Base-by-base conservation (phyloP, 225 moss, liverwort and hornwort species). In the Pleurozium schreberi region DNA sequence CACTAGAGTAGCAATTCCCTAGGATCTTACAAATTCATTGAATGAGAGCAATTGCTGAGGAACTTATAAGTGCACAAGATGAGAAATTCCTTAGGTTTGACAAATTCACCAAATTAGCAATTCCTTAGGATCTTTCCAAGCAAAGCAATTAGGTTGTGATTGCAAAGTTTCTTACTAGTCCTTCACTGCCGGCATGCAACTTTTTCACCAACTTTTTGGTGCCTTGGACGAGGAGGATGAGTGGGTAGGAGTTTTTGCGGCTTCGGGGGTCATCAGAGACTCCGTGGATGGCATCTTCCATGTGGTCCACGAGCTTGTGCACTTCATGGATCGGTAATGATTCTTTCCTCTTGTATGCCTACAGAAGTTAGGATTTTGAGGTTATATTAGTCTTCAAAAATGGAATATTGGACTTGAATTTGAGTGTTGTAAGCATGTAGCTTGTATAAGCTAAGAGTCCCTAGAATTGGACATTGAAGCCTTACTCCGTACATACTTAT, bases 201-300 rank as follows among this genome's bases (percentile, higher is more conserved):
- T 96, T 95, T 82, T 96, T 91, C 3, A 97, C 91, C 33, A 97
- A 91, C 49, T 85, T 93, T 79, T 95, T 94, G 9, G 94, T 93
- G 43, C 94, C 94, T 57, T 95, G 92, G 13, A 95, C 30, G 0
- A 96, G 81, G 50, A 95, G 92, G 33, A 95, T 88, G 34, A 96
- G 84, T 5, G 87, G 91, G 45, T 88, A 89, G 15, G 95, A 96
- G 33, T 95, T 93, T 74, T 90, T 92, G 43, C 85, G 36, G 33
- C 89, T 81, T 78, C 5, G 73, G 43, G 73, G 42, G 69, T 90
- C 23, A 0, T 88, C 26, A 0, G 88, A 92, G 49, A 93, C 63
- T 81, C 78, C 62, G 65, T 50, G 19, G 55, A 95, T 91, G 23
- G 69, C 42, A 2, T 59, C 65, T 18, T 83, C 12, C 1, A 15